phyloP scores from a whole-genome alignment of 345 rosid genomes.

The Lumnitzera racemosa region DNA sequence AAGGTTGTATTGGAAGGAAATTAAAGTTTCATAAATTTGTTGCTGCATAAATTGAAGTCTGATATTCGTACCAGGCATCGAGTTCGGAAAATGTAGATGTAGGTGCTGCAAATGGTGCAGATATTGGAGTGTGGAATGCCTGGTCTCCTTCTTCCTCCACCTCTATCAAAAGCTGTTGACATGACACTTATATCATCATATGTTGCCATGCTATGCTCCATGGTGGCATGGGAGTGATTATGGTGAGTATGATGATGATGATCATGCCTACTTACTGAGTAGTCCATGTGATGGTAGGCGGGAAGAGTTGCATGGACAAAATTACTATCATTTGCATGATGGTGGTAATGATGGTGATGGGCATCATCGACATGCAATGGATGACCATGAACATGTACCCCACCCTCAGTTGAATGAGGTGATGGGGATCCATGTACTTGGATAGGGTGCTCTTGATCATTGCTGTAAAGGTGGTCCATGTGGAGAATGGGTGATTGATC shows the following conservation, averaged over 20 bases:
- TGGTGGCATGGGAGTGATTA: neutral
- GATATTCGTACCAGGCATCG: conserved; percentile 41
- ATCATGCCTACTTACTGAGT: neutral
- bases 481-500: no score
- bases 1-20: neutral
- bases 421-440: no score
- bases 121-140: conserved; percentile 70
- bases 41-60: neutral
- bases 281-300: no score
- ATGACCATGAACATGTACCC: no score
- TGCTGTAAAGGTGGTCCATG: no score
- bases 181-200: conserved; percentile 23
- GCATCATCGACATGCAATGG: no score
- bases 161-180: conserved; percentile 26
- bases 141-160: conserved; percentile 31
- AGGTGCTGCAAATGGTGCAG: conserved; percentile 52
- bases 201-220: conserved; percentile 14
- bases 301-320: no score
- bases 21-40: neutral
- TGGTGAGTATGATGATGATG: neutral
- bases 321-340: no score
- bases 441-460: no score
- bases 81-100: conserved; percentile 44
- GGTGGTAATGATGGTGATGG: no score
- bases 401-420: no score